Percentiles rank a stretch among this genome's conserved stretches.
Conservation (phyloP, 2,329 filamentous ascomycete genomes). For the Fusarium sp. region DNA sequence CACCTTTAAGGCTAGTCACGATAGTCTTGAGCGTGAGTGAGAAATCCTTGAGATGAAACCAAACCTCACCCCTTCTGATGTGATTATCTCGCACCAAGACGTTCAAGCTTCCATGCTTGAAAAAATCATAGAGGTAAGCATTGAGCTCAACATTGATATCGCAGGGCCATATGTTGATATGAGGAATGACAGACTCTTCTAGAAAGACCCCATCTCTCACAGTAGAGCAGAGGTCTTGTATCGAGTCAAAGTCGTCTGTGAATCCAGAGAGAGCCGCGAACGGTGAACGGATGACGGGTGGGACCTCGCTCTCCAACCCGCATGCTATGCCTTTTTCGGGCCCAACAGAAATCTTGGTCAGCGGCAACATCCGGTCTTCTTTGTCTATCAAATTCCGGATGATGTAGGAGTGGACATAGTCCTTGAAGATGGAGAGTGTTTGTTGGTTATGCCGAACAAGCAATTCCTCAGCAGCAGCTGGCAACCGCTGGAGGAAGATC, state of each 20-base stretch:
- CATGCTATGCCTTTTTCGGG: conserved; percentile 30
- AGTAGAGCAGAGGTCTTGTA: conserved; percentile 75
- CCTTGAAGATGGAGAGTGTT: conserved; percentile 73
- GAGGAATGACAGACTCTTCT: conserved; percentile 78
- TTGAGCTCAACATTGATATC: conserved; percentile 66
- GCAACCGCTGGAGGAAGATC: conserved; percentile 74
- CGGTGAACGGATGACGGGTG: conserved; percentile 68
- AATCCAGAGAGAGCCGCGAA: conserved; percentile 80
- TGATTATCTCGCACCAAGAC: conserved; percentile 73
- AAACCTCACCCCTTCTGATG: conserved; percentile 75
- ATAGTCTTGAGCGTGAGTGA: conserved; percentile 75
- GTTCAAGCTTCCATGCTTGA: conserved; percentile 75
- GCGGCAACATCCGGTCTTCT: conserved; percentile 68
- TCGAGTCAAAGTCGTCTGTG: conserved; percentile 71
- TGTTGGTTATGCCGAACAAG: conserved; percentile 73
- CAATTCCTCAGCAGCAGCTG: conserved; percentile 65
- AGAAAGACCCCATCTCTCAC: conserved; percentile 78
- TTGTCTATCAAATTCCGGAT: conserved; percentile 67
- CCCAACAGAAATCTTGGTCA: conserved; percentile 64
- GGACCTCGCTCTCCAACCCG: conserved; percentile 25
- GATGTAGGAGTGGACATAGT: conserved; percentile 77
- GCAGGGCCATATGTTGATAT: conserved; percentile 71
- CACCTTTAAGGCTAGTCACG: conserved; percentile 70
- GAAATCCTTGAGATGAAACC: conserved; percentile 76
- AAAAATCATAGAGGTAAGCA: conserved; percentile 81